Conservation (phyloP, 2,329 filamentous ascomycete genomes). For the Fonsecaea monophora region DNA sequence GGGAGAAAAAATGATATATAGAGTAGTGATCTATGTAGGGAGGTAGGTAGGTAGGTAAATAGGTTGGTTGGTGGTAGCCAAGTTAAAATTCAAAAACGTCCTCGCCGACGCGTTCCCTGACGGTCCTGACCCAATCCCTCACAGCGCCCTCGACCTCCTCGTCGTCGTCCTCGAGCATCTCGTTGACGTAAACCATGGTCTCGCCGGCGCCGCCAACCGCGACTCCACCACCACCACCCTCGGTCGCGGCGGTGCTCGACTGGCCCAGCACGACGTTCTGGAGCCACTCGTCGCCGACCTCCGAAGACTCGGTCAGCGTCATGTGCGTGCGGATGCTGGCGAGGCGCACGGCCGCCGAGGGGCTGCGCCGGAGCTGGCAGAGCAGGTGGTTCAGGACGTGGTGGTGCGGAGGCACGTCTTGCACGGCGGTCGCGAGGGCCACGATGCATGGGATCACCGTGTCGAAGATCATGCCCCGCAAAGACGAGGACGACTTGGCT, state of each 20-base stretch:
- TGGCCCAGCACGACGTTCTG: conserved; percentile 48
- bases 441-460: conserved; percentile 47
- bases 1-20: too few species aligned
- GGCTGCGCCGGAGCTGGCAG: conserved; percentile 75
- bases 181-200: conserved; percentile 95
- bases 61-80: neutral
- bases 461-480: conserved; percentile 72
- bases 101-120: conserved; percentile 89
- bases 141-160: conserved; percentile 91
- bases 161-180: conserved; percentile 95
- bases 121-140: conserved; percentile 84
- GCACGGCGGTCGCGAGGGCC: conserved; percentile 65
- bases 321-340: conserved; percentile 84
- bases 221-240: conserved; percentile 16
- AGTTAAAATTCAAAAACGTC: conserved; percentile 52
- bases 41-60: too few species aligned
- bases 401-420: conserved; percentile 77
- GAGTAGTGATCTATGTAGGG: too few species aligned
- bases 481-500: conserved; percentile 49
- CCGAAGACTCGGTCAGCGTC: conserved; percentile 68
- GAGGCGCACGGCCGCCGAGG: conserved; percentile 74
- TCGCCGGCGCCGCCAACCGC: conserved; percentile 56
- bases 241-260: conserved; percentile 15
- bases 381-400: conserved; percentile 84
- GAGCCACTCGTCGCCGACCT: conserved; percentile 92